A percentile compares a stretch with the other conserved stretches of the same genome.
Conservation (phyloP, 192 early-diverging fungal genomes). For the Umbelopsis sp. region DNA sequence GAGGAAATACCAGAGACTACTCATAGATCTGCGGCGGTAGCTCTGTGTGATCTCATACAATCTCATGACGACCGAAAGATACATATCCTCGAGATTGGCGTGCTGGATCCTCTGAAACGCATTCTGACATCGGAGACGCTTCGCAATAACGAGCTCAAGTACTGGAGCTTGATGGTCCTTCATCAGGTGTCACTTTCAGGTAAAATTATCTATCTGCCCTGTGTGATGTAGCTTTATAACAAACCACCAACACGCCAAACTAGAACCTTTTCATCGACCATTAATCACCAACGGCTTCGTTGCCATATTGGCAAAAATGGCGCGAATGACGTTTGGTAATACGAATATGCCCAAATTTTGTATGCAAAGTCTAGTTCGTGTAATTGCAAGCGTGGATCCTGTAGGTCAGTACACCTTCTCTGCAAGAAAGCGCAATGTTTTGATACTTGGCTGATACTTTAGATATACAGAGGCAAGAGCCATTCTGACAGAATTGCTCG, state of each 20-base stretch:
- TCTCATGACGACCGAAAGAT: slow-evolving; percentile 60
- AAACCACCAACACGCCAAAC: neutral
- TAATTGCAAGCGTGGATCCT: slow-evolving; percentile 60
- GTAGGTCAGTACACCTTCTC: slow-evolving; percentile 21
- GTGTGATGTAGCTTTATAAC: neutral
- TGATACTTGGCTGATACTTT: slow-evolving; percentile 9
- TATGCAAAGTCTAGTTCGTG: slow-evolving; percentile 73
- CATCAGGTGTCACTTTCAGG: slow-evolving; percentile 73
- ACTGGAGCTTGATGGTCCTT: slow-evolving; percentile 77
- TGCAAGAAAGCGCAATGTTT: slow-evolving; percentile 22
- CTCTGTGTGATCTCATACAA: slow-evolving; percentile 70
- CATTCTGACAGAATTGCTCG: slow-evolving; percentile 56
- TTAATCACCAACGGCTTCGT: slow-evolving; percentile 60
- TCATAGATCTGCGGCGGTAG: slow-evolving; percentile 65
- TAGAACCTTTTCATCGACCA: slow-evolving; percentile 57
- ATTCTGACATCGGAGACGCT: slow-evolving; percentile 56
- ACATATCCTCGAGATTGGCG: slow-evolving; percentile 58
- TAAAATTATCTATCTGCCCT: slow-evolving; percentile 30
- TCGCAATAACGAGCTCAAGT: slow-evolving; percentile 76
- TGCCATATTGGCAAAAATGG: slow-evolving; percentile 62
- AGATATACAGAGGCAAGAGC: slow-evolving; percentile 39
- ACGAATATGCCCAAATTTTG: slow-evolving; percentile 84
- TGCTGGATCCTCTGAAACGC: slow-evolving; percentile 58
- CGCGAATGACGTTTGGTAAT: slow-evolving; percentile 79
- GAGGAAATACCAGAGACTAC: slow-evolving; percentile 54